These are phyloP conservation scores for Metschnikowia lunata DNA, from an alignment of 805 yeast genomes.

Conservation along the genomic window DNA sequence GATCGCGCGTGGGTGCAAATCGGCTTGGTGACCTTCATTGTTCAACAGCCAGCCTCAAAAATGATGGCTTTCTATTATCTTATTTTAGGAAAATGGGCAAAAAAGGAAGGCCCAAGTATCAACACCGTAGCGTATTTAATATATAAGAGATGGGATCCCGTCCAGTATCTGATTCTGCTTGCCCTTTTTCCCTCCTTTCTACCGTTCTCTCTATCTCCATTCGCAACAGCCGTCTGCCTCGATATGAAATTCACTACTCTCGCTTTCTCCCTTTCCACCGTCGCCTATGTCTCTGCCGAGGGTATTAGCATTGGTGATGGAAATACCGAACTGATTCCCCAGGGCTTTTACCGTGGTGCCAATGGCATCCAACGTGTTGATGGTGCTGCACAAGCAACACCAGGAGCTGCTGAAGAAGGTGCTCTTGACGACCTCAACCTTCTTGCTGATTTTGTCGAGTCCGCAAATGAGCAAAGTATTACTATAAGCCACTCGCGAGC, in stretches of 20 bases:
- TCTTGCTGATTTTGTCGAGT: background rate
- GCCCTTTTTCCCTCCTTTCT: no score
- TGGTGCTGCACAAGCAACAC: background rate
- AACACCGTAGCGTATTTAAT: no score
- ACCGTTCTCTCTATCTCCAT: no score
- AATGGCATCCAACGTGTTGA: background rate
- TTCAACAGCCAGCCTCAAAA: no score
- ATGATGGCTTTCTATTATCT: no score
- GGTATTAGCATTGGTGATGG: background rate
- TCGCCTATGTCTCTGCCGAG: background rate
- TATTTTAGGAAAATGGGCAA: no score
- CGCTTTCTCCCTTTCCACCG: constrained; percentile 5
- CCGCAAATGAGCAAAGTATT: background rate
- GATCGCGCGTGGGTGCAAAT: no score
- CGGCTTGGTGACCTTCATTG: no score
- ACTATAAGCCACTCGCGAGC: background rate
- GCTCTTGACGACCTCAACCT: background rate
- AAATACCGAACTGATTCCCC: background rate
- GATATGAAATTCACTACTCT: constrained; percentile 8
- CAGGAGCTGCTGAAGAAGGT: background rate
- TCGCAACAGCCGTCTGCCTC: background rate
- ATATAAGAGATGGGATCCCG: no score
- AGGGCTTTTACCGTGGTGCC: background rate
- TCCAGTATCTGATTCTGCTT: no score
- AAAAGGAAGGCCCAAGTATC: no score